Evolutionary conservation across 139 green algal species (phyloP), one percentile per base, ranked within the genome.

Genomic region (Nannochloris sp.): DNA sequence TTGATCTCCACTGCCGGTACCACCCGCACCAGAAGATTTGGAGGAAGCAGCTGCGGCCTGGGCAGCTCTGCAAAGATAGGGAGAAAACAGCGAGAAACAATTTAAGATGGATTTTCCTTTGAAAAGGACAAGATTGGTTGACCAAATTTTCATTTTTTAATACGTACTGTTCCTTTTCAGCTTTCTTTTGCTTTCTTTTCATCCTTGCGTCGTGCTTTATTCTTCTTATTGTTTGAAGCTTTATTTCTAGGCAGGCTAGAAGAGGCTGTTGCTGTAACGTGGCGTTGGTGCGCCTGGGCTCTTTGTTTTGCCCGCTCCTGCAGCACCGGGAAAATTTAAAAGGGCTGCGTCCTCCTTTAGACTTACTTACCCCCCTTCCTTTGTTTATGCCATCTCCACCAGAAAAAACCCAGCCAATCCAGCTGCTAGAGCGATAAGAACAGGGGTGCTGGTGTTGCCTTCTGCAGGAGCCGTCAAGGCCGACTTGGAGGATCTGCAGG

Each of bases 211-310:
- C 38, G n/a, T 37, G 59, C 39, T 29, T 58, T 57, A 25, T 58
- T 70, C 63, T 70, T 70, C 23, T 70, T 70, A 34, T 70, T 70
- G 25, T 68, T 68, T 10, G 13, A 24, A 6, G 31, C 24, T 34
- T 70, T 70, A 32, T 70, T 70, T 25, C 63, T 44, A 12, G 63
- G 63, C 6, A 70, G 25, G 33, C 8, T 59, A 39, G 27, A 48
- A 7, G 8, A 0, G 13, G 24, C 47, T 29, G 31, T 53, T 30
- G 30, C 14, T 24, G 23, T 6, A 15, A 13, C 32, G 5, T 15
- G n/a, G 36, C n/a, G 13, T 33, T 32, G 23, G 25, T n/a, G 4
- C 47, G 30, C 19, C 63, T 46, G 63, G 38, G 2, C 48, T 9
- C 34, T 12, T 9, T 29, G 29, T n/a, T n/a, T n/a, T n/a, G n/a